Evolutionary conservation across 2,329 filamentous ascomycete species (phyloP).

Genomic region (Didymella pinodella): DNA sequence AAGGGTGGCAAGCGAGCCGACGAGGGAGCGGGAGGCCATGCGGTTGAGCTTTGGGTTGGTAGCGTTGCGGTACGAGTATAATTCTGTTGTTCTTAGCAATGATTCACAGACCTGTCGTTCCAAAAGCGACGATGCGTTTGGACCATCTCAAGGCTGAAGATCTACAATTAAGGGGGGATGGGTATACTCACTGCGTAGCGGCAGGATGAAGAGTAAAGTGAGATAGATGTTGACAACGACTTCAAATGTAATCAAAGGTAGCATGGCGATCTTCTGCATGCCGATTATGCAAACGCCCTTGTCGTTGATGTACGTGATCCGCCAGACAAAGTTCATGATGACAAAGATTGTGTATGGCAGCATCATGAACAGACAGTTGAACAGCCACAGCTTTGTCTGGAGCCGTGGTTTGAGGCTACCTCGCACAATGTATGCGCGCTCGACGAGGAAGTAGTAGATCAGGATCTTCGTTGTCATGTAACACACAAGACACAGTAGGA

Average conservation of each 20-base stretch:
- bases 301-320: constrained; percentile 62
- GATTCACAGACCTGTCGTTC: too few relatives aligned
- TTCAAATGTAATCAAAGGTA: not conserved
- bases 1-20: not conserved
- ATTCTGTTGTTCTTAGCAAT: not conserved
- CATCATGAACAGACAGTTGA: constrained; percentile 68
- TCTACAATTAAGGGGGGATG: not conserved
- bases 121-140: too few relatives aligned
- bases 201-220: not conserved
- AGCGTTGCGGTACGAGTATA: not conserved
- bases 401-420: constrained; percentile 44
- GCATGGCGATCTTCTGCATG: not conserved
- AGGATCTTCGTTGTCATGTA: constrained; percentile 72
- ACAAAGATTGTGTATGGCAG: constrained; percentile 55
- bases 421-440: constrained; percentile 70
- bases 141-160: too few relatives aligned
- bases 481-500: constrained; percentile 67
- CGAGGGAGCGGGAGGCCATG: not conserved
- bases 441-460: constrained; percentile 71
- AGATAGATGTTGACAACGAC: not conserved
- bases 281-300: constrained; percentile 60
- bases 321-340: constrained; percentile 65
- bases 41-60: not conserved
- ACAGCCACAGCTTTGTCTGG: constrained; percentile 65
- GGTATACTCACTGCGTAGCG: not conserved